Percentiles rank a stretch among this genome's conserved stretches.
These are phyloP conservation scores for Platismatia glauca DNA, from an alignment of 495 filamentous ascomycete species.

Conservation along the genomic window DNA sequence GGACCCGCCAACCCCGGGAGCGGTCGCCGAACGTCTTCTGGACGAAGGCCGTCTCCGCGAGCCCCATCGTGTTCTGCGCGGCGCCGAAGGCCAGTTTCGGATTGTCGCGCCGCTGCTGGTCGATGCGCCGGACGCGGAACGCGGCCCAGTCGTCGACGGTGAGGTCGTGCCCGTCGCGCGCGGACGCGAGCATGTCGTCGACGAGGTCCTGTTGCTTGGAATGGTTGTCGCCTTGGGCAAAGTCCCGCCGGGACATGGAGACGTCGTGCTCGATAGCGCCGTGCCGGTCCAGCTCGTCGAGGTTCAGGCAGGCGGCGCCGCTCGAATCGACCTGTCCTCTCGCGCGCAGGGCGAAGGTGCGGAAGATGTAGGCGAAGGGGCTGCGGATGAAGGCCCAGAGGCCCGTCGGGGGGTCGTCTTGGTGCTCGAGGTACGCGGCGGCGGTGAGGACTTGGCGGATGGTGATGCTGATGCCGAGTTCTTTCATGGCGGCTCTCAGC, in stretches of 20 bases:
- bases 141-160: constrained; percentile 21
- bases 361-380: constrained; percentile 23
- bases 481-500: constrained; percentile 4
- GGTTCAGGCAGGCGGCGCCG: constrained; percentile 21
- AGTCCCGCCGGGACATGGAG: constrained; percentile 28
- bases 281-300: constrained; percentile 28
- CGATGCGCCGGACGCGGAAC: constrained; percentile 16
- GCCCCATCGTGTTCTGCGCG: constrained; percentile 12
- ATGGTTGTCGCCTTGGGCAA: constrained; percentile 24
- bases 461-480: constrained; percentile 13
- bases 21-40: constrained; percentile 14
- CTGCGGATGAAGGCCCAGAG: constrained; percentile 18
- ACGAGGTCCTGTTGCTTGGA: constrained; percentile 23
- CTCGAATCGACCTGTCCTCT: constrained; percentile 20
- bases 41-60: constrained; percentile 9
- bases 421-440: constrained; percentile 8
- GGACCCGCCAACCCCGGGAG: neutral
- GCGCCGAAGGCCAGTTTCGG: constrained; percentile 13
- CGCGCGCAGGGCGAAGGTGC: constrained; percentile 22
- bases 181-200: constrained; percentile 14
- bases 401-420: neutral
- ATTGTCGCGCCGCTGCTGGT: constrained; percentile 22
- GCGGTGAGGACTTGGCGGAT: constrained; percentile 9
- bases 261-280: constrained; percentile 31
- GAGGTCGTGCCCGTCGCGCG: constrained; percentile 19